phyloP scores from a whole-genome alignment of 1,284 basidiomycete species.

The Fomitopsis pinicola region DNA sequence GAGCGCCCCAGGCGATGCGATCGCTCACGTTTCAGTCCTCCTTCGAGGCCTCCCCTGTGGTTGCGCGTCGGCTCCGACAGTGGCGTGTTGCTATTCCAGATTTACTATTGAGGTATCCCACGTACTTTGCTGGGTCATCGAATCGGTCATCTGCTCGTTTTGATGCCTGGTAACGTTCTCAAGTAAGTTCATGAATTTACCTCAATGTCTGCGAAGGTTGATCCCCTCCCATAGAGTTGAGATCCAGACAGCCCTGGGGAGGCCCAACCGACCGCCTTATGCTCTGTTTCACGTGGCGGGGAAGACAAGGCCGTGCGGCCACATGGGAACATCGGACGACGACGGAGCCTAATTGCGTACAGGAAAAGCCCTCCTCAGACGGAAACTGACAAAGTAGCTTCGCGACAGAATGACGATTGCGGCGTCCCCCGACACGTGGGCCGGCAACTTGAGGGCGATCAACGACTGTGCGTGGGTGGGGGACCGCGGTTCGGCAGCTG shows the following conservation, averaged over 20 bases:
- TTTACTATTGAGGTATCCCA: background rate
- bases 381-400: conserved; percentile 2
- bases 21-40: background rate
- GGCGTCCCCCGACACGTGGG: conserved; percentile 7
- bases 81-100: background rate
- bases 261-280: background rate
- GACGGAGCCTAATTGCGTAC: background rate
- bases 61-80: conserved; percentile 3
- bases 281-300: background rate
- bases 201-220: background rate
- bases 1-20: background rate
- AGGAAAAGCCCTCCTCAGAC: background rate
- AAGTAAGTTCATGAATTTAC: conserved; percentile 6
- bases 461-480: background rate
- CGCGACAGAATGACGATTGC: background rate
- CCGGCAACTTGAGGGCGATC: conserved; percentile 8
- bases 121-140: background rate
- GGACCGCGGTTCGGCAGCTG: conserved; percentile 1
- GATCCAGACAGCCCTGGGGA: background rate
- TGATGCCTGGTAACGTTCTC: background rate
- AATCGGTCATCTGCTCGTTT: background rate
- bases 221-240: background rate
- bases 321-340: background rate
- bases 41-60: background rate
- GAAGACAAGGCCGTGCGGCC: background rate